Evolutionary conservation across 495 filamentous ascomycete species (phyloP).

Genomic region (Tuber calosporum): DNA sequence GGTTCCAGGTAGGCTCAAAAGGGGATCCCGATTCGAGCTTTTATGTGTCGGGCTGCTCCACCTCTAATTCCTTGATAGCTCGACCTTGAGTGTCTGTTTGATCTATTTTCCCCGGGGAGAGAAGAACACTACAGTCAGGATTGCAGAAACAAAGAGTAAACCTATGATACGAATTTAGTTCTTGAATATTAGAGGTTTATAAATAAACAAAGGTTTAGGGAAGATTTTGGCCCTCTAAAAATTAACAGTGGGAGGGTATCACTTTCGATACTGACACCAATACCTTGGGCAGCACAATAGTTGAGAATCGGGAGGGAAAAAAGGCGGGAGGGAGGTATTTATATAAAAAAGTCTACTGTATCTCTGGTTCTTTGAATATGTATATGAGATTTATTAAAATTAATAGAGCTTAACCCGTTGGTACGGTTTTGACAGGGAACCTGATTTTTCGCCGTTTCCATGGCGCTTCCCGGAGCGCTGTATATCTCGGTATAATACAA

Average conservation of each 20-base stretch:
- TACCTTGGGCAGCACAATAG: too few species aligned
- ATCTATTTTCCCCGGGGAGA: background rate
- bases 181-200: background rate
- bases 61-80: background rate
- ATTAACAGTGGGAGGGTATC: background rate
- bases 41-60: background rate
- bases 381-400: too few species aligned
- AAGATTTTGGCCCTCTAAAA: background rate
- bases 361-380: too few species aligned
- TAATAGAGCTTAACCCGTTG: background rate
- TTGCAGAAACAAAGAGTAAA: background rate
- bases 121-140: background rate
- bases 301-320: too few species aligned
- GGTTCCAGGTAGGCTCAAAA: background rate
- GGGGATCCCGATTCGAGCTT: background rate
- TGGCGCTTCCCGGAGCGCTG: too few species aligned
- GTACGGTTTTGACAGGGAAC: too few species aligned
- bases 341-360: too few species aligned
- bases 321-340: too few species aligned
- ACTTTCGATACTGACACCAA: background rate
- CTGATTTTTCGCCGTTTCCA: too few species aligned
- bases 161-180: background rate
- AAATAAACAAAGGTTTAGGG: background rate
- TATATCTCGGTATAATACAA: too few species aligned
- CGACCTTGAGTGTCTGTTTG: background rate